Base-by-base conservation (phyloP, 768 basidiomycete genomes). In the Kwoniella heveanensis region DNA sequence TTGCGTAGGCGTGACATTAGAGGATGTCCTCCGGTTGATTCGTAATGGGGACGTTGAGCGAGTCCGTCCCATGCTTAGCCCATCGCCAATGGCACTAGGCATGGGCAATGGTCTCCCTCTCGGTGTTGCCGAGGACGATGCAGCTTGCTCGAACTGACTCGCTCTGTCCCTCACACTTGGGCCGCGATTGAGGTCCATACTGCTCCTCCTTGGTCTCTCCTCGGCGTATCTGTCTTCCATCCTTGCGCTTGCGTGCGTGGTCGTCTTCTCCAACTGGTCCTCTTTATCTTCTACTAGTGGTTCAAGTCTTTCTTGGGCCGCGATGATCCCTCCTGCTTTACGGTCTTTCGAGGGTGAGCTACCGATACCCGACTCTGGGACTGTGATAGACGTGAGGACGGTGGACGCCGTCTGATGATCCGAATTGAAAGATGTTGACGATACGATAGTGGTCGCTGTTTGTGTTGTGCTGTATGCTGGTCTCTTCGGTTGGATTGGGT, bases 141-240 rank as follows among this genome's bases (percentile, higher is more conserved):
- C 49, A 32, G 49, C 57, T 54, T 61, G 60, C 48, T 74, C 73
- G 46, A 65, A 74, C 19, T 47, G 57, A 47, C 48, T 70, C 8
- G 73, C 73, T 24, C 73, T 47, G 51, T 75, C 73, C 36, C 61
- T 70, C 8, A 75, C 73, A 51, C 64, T 75, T 2, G 62, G 66
- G 25, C 66, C 63, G 39, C 68, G 46, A 6, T 26, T 53, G 10
- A 69, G 56, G 32, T 62, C 60, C 44, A 66, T 56, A 21, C 60
- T 57, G n/a, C 19, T 53, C 21, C 50, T 61, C 57, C 58, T 53
- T 17, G 55, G 59, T 58, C 30, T 59, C 50, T 57, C 54, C 19
- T 51, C 58, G 21, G 53, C 59, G 50, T 58, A 58, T 37, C 57
- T 39, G 24, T 30, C 54, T 21, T 62, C 66, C 66, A 60, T 53